Conservation (phyloP, 1,284 basidiomycete species). For the Apiotrichum veenhuisii region DNA sequence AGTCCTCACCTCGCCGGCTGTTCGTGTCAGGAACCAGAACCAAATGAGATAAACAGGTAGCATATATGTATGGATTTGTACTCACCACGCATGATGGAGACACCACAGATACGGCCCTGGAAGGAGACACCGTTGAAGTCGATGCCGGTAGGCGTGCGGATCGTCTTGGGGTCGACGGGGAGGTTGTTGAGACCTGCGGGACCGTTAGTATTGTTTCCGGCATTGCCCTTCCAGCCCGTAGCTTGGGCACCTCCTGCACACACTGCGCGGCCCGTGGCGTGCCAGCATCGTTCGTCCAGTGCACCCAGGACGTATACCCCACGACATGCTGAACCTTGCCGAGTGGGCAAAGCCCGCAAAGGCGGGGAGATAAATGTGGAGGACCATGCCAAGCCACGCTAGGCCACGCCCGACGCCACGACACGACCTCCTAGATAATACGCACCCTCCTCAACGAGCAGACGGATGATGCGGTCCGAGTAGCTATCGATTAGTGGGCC, state of each 20-base stretch:
- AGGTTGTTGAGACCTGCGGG: slow-evolving; percentile 84
- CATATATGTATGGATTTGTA: background rate
- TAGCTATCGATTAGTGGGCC: slow-evolving; percentile 13
- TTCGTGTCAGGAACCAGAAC: background rate
- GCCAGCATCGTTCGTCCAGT: no score
- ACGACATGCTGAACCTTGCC: no score
- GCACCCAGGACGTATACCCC: no score
- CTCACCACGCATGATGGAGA: slow-evolving; percentile 72
- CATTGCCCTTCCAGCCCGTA: no score
- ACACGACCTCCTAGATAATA: background rate
- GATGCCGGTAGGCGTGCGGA: slow-evolving; percentile 61
- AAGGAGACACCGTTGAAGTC: slow-evolving; percentile 84
- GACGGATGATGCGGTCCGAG: slow-evolving; percentile 62
- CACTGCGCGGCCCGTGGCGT: no score
- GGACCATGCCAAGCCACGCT: background rate
- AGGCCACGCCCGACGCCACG: no score
- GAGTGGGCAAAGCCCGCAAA: no score
- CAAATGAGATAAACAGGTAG: background rate
- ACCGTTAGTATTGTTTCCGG: background rate
- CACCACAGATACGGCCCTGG: slow-evolving; percentile 90
- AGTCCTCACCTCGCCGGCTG: slow-evolving; percentile 38
- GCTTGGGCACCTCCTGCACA: no score
- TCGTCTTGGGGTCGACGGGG: slow-evolving; percentile 78
- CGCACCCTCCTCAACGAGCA: slow-evolving; percentile 59
- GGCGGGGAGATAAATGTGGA: no score